Base-by-base conservation (phyloP, 257 asterid species). In the Ehretia macrophylla region DNA sequence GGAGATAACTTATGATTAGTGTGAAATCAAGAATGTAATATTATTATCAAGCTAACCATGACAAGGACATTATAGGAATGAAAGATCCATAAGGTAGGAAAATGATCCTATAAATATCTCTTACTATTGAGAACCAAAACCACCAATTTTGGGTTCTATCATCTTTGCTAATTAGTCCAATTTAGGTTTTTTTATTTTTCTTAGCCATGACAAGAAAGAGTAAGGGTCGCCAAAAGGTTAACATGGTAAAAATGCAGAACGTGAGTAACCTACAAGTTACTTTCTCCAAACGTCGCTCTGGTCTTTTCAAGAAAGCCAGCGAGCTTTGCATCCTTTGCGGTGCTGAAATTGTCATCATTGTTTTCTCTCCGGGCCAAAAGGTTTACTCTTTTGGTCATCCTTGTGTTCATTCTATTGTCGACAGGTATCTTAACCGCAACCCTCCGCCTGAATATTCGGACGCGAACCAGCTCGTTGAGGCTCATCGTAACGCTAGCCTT, bases 361-460 rank as follows among this genome's bases (percentile, higher is more conserved):
- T 78, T 16, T 81, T 75, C 32, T 81, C 82, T 0, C 80, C 78
- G 0, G 80, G 78, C 10, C 71, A 72, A 14, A 81, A 70, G 13
- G 82, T 66, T 1, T 81, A 72, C 50, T 77, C 78, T 47, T 78
- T 69, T 17, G 80, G 84, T 1, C 83, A 70, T 49, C 87, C 87
- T 3, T 32, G 64, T 14, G 80, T 81, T 3, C 60, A 72, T 10
- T 46, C 79, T 1, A 32, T 74, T 13, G 51, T 74, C 18, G 6
- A 27, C 3, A 27, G 35, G 1, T 77, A 62, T 57, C 55, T 78
- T 11, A 46, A 71, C 32, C 59, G 60, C 32, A 68, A 63, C 21
- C 54, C 58, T 17, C 51, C 51, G 3, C 17, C 55, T 1, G 44
- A 27, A 27, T 6, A 27, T 3, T 27, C 6, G 44, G 6, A 27